These are phyloP conservation scores for Camillea tinctor DNA, from an alignment of 2,329 filamentous ascomycete species.

Conservation along the genomic window DNA sequence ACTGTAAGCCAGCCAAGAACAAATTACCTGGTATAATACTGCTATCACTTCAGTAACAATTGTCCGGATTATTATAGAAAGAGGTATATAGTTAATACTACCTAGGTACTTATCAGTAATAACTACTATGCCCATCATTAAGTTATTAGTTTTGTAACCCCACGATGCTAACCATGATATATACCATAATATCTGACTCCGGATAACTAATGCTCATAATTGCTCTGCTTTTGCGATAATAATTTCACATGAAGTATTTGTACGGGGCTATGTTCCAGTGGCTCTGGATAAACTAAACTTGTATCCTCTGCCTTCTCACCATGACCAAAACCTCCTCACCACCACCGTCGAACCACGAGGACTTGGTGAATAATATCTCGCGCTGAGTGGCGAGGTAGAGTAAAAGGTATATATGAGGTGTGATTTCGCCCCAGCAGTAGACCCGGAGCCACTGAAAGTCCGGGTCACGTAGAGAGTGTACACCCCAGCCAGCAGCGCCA, in stretches of 20 bases:
- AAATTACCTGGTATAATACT: no score
- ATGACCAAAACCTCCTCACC: slow-evolving; percentile 50
- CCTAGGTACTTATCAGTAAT: no score
- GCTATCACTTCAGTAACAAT: no score
- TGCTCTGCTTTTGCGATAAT: not conserved
- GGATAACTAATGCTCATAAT: no score
- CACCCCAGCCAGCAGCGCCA: slow-evolving; percentile 64
- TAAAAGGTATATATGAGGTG: slow-evolving; percentile 69
- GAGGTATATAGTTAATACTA: no score
- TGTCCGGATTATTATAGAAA: no score
- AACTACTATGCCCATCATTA: no score
- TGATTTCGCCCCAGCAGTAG: slow-evolving; percentile 75
- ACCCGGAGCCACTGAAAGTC: slow-evolving; percentile 54
- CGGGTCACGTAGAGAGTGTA: slow-evolving; percentile 51
- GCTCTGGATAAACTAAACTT: not conserved
- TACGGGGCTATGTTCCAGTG: not conserved
- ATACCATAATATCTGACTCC: no score
- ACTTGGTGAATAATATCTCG: slow-evolving; percentile 54
- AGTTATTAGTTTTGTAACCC: no score
- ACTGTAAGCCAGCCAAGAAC: no score
- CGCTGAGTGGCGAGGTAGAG: slow-evolving; percentile 70
- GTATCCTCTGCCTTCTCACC: slow-evolving; percentile 23
- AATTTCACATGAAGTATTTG: not conserved
- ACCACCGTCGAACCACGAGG: slow-evolving; percentile 65
- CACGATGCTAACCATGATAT: no score